Evolutionary conservation across 257 asterid genomes (phyloP).

Genomic region (Gentiana straminea): DNA sequence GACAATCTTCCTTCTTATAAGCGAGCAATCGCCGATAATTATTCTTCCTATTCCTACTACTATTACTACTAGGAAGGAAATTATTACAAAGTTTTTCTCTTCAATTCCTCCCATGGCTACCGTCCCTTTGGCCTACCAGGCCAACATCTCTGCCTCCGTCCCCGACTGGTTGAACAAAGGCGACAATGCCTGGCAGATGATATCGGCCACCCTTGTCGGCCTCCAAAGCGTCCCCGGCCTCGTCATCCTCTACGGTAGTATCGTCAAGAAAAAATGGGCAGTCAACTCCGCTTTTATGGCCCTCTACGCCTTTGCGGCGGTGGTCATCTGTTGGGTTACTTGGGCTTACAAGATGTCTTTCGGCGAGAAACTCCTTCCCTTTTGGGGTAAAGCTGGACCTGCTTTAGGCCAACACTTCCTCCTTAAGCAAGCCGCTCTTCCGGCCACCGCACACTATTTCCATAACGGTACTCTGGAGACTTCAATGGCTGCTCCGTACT

Average conservation of each 20-base stretch:
- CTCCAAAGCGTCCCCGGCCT: slow-evolving; percentile 56
- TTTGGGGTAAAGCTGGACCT: slow-evolving; percentile 55
- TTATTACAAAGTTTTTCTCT: too few relatives aligned
- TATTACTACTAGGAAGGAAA: too few relatives aligned
- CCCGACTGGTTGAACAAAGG: slow-evolving; percentile 61
- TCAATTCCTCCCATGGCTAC: slow-evolving; percentile 1
- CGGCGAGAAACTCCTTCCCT: slow-evolving; percentile 46
- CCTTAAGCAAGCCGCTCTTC: slow-evolving; percentile 36
- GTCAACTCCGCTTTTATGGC: slow-evolving; percentile 62
- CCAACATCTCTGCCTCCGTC: slow-evolving; percentile 31
- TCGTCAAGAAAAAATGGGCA: slow-evolving; percentile 58
- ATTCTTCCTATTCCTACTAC: too few relatives aligned
- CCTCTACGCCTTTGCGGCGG: slow-evolving; percentile 55
- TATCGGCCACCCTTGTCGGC: slow-evolving; percentile 50
- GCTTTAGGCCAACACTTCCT: slow-evolving; percentile 41
- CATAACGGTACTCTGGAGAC: slow-evolving; percentile 37
- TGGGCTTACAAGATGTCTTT: slow-evolving; percentile 61
- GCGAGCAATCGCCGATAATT: too few relatives aligned
- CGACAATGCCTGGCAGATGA: slow-evolving; percentile 69
- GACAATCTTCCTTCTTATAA: too few relatives aligned
- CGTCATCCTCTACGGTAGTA: slow-evolving; percentile 51
- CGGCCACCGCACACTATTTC: slow-evolving; percentile 28
- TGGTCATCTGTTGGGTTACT: slow-evolving; percentile 43
- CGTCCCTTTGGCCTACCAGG: slow-evolving; percentile 34
- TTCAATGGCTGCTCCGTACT: slow-evolving; percentile 23